Evolutionary conservation across 371 early-diverging fungal genomes (phyloP).

Genomic region (Mortierella sp.): DNA sequence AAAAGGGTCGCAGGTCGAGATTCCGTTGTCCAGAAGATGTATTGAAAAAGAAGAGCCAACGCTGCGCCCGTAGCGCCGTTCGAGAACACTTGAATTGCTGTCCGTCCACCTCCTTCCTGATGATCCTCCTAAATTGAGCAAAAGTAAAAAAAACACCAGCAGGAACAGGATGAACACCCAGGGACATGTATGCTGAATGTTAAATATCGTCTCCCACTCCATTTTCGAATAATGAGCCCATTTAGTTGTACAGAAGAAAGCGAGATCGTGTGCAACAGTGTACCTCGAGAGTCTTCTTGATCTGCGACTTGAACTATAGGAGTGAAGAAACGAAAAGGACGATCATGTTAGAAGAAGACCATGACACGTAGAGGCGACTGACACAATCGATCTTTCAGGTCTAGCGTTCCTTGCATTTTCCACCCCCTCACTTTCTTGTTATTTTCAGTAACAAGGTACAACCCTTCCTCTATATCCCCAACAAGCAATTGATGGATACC

Average conservation of each 20-base stretch:
- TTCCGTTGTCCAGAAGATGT: conserved; percentile 56
- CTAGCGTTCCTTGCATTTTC: not conserved
- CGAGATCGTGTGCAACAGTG: conserved; percentile 2
- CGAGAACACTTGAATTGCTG: conserved; percentile 84
- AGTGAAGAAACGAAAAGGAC: not conserved
- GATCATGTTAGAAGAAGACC: not conserved
- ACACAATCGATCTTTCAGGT: not conserved
- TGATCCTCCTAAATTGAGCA: conserved; percentile 45
- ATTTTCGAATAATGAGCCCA: not conserved
- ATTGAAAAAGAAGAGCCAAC: conserved; percentile 74
- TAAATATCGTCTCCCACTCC: not conserved
- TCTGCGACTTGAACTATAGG: conserved; percentile 72
- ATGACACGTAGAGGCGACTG: not conserved
- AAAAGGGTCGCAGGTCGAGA: conserved; percentile 53
- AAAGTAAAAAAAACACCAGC: not conserved
- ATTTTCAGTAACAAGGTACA: not conserved
- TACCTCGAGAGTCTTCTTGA: conserved; percentile 80
- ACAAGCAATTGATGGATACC: conserved; percentile 48
- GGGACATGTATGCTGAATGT: not conserved
- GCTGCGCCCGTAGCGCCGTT: conserved; percentile 83
- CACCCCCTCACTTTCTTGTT: not conserved
- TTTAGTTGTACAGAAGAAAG: not conserved
- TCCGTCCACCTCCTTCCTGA: conserved; percentile 70
- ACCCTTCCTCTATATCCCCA: not conserved
- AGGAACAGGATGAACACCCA: not conserved